Base-by-base conservation (phyloP, 495 filamentous ascomycete species). In the Saxispiralis lemnorum region DNA sequence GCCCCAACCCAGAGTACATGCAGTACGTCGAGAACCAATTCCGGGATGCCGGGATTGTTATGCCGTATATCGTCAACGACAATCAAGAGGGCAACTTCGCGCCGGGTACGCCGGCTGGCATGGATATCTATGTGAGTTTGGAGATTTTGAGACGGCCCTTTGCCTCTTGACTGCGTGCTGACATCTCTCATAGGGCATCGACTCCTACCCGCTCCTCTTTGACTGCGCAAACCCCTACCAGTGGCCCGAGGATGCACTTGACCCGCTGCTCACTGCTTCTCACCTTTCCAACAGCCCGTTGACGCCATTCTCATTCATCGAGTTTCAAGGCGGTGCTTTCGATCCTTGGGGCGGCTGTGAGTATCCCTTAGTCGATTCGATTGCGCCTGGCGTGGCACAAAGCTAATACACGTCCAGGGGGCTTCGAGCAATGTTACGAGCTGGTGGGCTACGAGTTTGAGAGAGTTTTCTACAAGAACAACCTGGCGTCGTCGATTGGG, bases 381-480 rank as follows among this genome's bases (percentile, higher is more conserved):
- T 24, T 6, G 19, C 2, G 14, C 9, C 9, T 28, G 24, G 9
- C 9, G 14, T 18, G 37, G 6, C 12, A 6, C 19, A 6, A 6
- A 7, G 19, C 37, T 39, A 39, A 39, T 15, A 4, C 37, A 18
- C 19, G 12, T 18, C 2, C 12, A 13, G 19, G 78, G 43, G 46
- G 49, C 0, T 83, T 77, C 45, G 69, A 66, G 0, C 63, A 73
- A 44, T 88, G 83, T 49, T 59, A 69, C 20, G 58, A 60, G 17
- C 66, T 84, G 16, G 54, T 82, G 17, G 78, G 79, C 46, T 59
- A 73, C 31, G 75, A 85, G 49, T 83, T 83, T 47, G 76, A 82
- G 48, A 61, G 81, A 24, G 78, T 88, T 4, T 80, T 83, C 51
- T 83, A 85, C 56, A 87, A 86, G 68, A 84, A 88, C 51, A 67